phyloP scores from a whole-genome alignment of 169 alveolate species.

The Cryptosporidium andersoni region DNA sequence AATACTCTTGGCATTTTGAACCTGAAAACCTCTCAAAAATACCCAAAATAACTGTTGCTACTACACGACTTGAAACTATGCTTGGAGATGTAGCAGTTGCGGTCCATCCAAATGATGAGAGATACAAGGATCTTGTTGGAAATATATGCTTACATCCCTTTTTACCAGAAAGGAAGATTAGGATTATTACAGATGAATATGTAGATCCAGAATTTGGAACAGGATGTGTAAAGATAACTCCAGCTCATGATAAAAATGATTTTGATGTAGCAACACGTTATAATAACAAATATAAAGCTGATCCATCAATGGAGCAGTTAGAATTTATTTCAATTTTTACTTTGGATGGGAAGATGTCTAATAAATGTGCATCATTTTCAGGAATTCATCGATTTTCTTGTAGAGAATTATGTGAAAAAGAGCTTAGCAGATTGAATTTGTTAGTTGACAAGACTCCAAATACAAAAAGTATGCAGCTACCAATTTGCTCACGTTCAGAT shows the following conservation, averaged over 20 bases:
- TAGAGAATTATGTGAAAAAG: conserved; percentile 90
- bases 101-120: conserved; percentile 97
- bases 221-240: conserved; percentile 99
- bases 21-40: conserved; percentile 78
- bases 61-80: conserved; percentile 99
- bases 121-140: conserved; percentile 93
- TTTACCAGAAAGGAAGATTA: conserved; percentile 90
- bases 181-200: conserved; percentile 93
- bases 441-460: conserved; percentile 86
- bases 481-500: conserved; percentile 96
- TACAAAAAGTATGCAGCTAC: conserved; percentile 94
- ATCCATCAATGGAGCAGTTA: conserved; percentile 69
- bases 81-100: conserved; percentile 99
- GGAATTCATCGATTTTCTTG: conserved; percentile 96
- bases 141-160: conserved; percentile 97
- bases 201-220: conserved; percentile 99
- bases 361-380: conserved; percentile 93
- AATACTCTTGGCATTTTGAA: conserved; percentile 70
- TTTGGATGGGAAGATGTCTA: conserved; percentile 94
- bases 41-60: conserved; percentile 84
- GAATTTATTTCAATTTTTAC: conserved; percentile 91
- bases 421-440: conserved; percentile 88
- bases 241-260: conserved; percentile 99
- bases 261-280: conserved; percentile 96
- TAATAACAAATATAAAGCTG: conserved; percentile 73